phyloP scores from a whole-genome alignment of 352 stramenopile genomes.

The Thraustochytrium sp. region DNA sequence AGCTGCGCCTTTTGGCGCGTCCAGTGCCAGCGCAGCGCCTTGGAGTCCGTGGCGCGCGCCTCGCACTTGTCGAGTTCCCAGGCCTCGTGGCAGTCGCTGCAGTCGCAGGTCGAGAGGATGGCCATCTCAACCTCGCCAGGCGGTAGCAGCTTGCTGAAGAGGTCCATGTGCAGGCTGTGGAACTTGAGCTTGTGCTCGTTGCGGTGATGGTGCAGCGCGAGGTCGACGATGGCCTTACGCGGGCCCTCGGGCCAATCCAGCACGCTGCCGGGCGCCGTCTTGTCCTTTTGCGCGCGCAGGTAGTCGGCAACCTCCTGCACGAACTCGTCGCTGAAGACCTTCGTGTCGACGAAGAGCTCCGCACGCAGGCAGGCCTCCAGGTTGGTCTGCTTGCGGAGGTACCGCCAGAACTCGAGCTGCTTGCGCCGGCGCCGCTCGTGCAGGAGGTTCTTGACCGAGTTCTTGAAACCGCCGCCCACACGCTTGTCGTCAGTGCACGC shows the following conservation, averaged over 20 bases:
- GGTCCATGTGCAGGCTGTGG: not conserved
- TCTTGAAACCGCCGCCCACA: not conserved
- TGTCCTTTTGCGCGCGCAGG: not conserved
- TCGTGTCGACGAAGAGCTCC: not conserved
- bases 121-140: conserved; percentile 22
- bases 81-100: not conserved
- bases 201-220: not conserved
- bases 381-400: not conserved
- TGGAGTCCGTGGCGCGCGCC: not conserved
- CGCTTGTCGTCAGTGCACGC: not conserved
- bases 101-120: not conserved
- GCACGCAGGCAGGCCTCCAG: not conserved
- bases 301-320: not conserved
- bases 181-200: too few relatives aligned
- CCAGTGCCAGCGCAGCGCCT: not conserved
- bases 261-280: not conserved
- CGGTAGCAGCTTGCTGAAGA: not conserved
- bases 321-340: not conserved
- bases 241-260: not conserved
- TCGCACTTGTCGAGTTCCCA: not conserved
- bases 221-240: not conserved
- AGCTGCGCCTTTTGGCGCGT: not conserved
- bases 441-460: not conserved
- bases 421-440: not conserved
- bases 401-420: not conserved